A percentile compares a stretch with the other conserved stretches of the same genome.
Conservation (phyloP, 331 rosid species). For the Dryas integrifolia region DNA sequence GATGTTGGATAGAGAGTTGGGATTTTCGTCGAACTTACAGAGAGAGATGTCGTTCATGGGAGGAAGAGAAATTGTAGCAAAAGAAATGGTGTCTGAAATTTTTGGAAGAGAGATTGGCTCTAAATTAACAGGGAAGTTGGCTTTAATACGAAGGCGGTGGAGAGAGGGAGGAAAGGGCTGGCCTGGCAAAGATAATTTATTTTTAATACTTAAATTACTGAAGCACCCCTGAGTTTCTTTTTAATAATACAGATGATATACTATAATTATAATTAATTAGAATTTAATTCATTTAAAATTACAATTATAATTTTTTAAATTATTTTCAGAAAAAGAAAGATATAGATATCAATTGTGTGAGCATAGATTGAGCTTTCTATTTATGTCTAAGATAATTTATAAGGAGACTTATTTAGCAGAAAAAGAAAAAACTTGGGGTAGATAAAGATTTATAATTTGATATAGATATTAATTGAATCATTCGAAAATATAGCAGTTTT, state of each 20-base stretch:
- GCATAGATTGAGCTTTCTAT: not conserved
- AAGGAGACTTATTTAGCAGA: not conserved
- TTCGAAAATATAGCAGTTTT: not conserved
- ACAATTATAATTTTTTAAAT: not conserved
- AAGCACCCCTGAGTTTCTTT: not conserved
- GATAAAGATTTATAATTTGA: not conserved
- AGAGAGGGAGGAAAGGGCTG: not conserved
- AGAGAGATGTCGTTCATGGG: slow-evolving; percentile 18
- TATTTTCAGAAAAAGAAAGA: not conserved
- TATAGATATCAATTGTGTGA: not conserved
- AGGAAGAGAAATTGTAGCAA: slow-evolving; percentile 6
- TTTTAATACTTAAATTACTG: not conserved
- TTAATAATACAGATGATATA: not conserved
- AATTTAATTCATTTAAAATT: too few relatives aligned
- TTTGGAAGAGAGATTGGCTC: slow-evolving; percentile 5
- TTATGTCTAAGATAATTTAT: not conserved
- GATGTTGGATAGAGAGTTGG: not conserved
- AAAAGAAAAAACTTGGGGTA: not conserved
- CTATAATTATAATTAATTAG: too few relatives aligned
- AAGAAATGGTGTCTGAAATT: slow-evolving; percentile 1
- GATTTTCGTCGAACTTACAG: slow-evolving; percentile 23
- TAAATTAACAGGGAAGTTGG: not conserved
- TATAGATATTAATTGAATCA: too few relatives aligned
- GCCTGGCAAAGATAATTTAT: not conserved
- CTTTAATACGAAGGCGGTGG: not conserved